Conservation (phyloP, 768 basidiomycete species). For the Pholiota microspora region DNA sequence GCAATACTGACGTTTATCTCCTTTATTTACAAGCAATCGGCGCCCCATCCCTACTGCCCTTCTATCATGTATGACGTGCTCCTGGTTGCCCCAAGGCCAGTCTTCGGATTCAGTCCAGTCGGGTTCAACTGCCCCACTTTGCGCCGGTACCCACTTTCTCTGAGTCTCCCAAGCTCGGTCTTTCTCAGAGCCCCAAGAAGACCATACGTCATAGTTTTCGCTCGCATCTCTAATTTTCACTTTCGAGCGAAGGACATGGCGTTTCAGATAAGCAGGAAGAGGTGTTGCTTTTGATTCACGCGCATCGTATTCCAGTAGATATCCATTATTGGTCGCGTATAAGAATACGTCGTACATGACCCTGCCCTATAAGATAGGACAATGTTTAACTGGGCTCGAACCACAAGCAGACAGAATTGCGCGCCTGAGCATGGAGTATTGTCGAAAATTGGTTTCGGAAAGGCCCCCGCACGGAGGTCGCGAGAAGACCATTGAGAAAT, state of each 20-base stretch:
- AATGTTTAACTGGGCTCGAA: conserved; percentile 11
- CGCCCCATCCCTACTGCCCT: conserved; percentile 79
- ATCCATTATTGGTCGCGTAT: conserved; percentile 60
- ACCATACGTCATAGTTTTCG: conserved; percentile 78
- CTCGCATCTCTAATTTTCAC: conserved; percentile 81
- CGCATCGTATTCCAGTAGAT: conserved; percentile 72
- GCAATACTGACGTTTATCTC: conserved; percentile 63
- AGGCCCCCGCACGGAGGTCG: conserved; percentile 43
- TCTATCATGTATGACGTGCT: conserved; percentile 55
- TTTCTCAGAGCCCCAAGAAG: conserved; percentile 64
- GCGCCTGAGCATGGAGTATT: conserved; percentile 78
- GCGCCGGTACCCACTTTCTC: conserved; percentile 49
- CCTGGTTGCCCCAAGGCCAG: conserved; percentile 62
- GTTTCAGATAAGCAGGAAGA: conserved; percentile 72
- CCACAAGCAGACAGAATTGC: conserved; percentile 21
- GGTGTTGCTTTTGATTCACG: conserved; percentile 56
- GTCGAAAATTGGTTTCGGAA: conserved; percentile 57
- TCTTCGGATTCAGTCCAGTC: conserved; percentile 50
- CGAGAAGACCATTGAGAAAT: conserved; percentile 80
- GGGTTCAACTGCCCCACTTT: conserved; percentile 78
- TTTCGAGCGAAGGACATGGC: conserved; percentile 85
- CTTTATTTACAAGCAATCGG: conserved; percentile 67
- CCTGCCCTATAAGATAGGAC: conserved; percentile 60
- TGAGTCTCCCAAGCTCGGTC: conserved; percentile 28
- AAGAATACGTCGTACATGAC: conserved; percentile 89